Base-by-base conservation (phyloP, 495 filamentous ascomycete species). In the Penicillium verhagenii region DNA sequence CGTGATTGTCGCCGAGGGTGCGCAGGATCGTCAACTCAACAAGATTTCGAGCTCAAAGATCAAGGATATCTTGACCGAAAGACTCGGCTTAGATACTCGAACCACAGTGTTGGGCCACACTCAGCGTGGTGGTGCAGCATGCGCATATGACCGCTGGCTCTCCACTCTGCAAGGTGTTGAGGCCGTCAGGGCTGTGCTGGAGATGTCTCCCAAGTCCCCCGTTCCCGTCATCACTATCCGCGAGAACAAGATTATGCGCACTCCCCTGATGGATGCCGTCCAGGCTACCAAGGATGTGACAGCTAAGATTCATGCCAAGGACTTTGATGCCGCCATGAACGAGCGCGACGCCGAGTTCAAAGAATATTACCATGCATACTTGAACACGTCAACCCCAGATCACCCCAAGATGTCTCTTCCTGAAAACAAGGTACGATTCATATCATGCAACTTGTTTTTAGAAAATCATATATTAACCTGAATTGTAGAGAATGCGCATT, bases 31-130 rank as follows among this genome's bases (percentile, higher is more conserved):
- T 46, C 72, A 96, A 14, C 85, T 96, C 26, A 90, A 88, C 65
- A 92, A 91, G 67, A 94, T 99, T 59, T 82, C 84, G 2, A 86
- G 91, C 8, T 66, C 68, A 6, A 86, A 84, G 68, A 87, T 99
- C 61, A 96, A 93, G 68, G 88, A 92, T 58, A 81, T 97, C 29
- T 83, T 99, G 10, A 86, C 91, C 25, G 80, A 91, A 35, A 86
- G 86, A 37, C 76, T 96, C 14, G 83, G 79, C 24, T 77, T 99
- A 47, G 95, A 99, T 67, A 97, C 95, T 10, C 80, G 95, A 58
- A 90, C 96, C 60, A 99, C 95, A 0, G 96, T 95, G 2, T 82
- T 99, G 11, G 94, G 94, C 14, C 95, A 99, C 65, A 94, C 96
- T 9, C 95, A 99, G 71, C 81, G 95, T 68, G 95, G 95, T 65